Base-by-base conservation (phyloP, 176 grass and related monocot genomes). In the Oryza coarctata region DNA sequence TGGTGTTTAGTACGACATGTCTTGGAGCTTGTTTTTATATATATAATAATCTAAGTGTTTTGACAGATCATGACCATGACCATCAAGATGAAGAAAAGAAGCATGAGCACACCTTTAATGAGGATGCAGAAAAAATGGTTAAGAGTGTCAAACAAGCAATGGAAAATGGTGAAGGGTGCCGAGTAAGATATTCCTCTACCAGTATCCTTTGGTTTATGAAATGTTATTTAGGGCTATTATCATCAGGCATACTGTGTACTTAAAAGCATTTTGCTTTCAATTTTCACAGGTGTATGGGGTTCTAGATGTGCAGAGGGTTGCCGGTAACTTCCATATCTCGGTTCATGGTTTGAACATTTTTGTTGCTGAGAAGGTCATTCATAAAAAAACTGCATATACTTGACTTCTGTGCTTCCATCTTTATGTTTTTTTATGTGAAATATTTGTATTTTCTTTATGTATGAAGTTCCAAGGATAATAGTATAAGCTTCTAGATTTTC, bases 341-440 rank as follows among this genome's bases (percentile, higher is more conserved):
- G 91, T 99, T 80, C 96, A 99, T 90, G 96, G 96, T 31, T 92
- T 99, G 78, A 99, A 95, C 86, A 90, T 95, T 79, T 95, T 95
- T 94, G 93, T 94, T 88, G 96, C 96, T 85, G 91, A 99, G 77
- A 91, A 94, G 96, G 96, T 95, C 90, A 89, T 77, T 82, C 83
- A 74, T 85, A 57, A 71, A 77, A 77, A 77, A 86, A 84, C 71
- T 75, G 39, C 30, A 32, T 63, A 80, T 80, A 70, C 15, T 38
- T 74, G 43, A 26, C 31, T 15, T 7, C 0, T 68, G 9, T 41
- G 76, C 35, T 80, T 65, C 60, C 40, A 62, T 76, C 43, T 77
- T 9, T 74, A 32, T 73, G 71, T 84, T 69, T 65, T 84, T 77
- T 57, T 0, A 32, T 70, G 12, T 81, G 52, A 25, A 58, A 29